Percentiles rank a stretch among this genome's conserved stretches.
phyloP scores from a whole-genome alignment of 2,329 filamentous ascomycete species.

The Cladosporium sp. region DNA sequence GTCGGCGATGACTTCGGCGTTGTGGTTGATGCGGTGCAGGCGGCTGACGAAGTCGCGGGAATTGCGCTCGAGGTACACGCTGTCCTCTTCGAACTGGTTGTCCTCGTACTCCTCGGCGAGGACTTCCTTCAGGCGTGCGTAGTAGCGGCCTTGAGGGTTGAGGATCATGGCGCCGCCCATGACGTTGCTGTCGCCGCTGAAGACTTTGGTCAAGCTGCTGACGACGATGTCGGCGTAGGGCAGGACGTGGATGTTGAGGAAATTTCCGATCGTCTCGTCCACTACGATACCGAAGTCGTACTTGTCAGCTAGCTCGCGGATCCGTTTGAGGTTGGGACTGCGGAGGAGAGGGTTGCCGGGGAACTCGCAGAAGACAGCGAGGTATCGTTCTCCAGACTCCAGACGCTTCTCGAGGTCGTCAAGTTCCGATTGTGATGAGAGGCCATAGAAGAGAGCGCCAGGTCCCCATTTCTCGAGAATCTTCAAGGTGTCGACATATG shows the following conservation, averaged over 20 bases:
- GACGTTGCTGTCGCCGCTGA: slow-evolving; percentile 95
- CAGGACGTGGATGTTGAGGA: slow-evolving; percentile 91
- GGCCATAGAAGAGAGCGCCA: slow-evolving; percentile 83
- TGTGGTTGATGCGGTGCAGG: slow-evolving; percentile 78
- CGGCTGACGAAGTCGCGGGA: slow-evolving; percentile 84
- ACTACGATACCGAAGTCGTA: slow-evolving; percentile 89
- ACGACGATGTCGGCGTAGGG: slow-evolving; percentile 87
- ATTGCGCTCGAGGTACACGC: slow-evolving; percentile 92
- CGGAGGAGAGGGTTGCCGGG: slow-evolving; percentile 86
- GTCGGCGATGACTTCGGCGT: slow-evolving; percentile 77
- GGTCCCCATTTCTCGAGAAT: slow-evolving; percentile 92
- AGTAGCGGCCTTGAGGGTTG: slow-evolving; percentile 66
- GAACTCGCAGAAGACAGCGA: slow-evolving; percentile 91
- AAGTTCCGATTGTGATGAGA: slow-evolving; percentile 70
- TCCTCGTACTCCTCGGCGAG: slow-evolving; percentile 71
- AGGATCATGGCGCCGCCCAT: slow-evolving; percentile 77
- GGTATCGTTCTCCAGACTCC: slow-evolving; percentile 66
- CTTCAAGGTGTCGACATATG: slow-evolving; percentile 95
- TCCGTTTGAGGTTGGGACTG: slow-evolving; percentile 79
- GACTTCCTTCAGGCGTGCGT: slow-evolving; percentile 62
- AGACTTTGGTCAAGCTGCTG: slow-evolving; percentile 93
- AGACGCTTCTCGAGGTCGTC: slow-evolving; percentile 77
- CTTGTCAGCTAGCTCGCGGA: slow-evolving; percentile 71
- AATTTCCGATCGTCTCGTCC: slow-evolving; percentile 95
- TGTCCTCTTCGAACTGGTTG: slow-evolving; percentile 91